These are phyloP conservation scores for Venturia carpophila DNA, from an alignment of 2,329 filamentous ascomycete species.

Conservation along the genomic window DNA sequence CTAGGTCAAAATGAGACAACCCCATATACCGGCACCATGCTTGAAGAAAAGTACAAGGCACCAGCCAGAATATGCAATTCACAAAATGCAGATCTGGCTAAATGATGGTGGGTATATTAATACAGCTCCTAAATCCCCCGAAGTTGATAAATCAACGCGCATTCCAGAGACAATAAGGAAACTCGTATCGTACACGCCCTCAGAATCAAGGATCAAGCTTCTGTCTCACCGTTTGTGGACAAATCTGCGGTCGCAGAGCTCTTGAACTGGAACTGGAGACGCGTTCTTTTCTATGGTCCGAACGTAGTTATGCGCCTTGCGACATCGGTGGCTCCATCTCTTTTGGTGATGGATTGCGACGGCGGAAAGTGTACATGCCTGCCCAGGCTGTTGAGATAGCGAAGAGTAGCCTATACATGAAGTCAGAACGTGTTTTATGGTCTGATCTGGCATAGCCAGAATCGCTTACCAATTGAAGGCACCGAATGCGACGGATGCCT, in stretches of 20 bases:
- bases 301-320: conserved; percentile 8
- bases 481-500: conserved; percentile 58
- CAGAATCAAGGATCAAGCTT: not conserved
- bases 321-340: conserved; percentile 8
- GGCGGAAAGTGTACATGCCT: conserved; percentile 15
- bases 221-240: not conserved
- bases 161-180: not conserved
- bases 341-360: conserved; percentile 7
- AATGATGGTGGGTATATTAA: not conserved
- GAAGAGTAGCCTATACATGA: conserved; percentile 15
- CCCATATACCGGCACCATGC: too few relatives aligned
- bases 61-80: not conserved
- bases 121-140: not conserved
- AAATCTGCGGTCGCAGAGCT: conserved; percentile 1
- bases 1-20: too few relatives aligned
- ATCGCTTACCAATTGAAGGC: conserved; percentile 52
- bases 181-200: not conserved
- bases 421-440: not conserved
- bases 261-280: conserved; percentile 10
- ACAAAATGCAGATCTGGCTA: not conserved
- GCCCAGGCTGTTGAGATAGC: conserved; percentile 18
- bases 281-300: not conserved
- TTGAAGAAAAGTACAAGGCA: too few relatives aligned
- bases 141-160: not conserved
- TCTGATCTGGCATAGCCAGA: not conserved